Evolutionary conservation across 1,139 yeast genomes (phyloP).

Genomic region (Zygoascus meyerae): DNA sequence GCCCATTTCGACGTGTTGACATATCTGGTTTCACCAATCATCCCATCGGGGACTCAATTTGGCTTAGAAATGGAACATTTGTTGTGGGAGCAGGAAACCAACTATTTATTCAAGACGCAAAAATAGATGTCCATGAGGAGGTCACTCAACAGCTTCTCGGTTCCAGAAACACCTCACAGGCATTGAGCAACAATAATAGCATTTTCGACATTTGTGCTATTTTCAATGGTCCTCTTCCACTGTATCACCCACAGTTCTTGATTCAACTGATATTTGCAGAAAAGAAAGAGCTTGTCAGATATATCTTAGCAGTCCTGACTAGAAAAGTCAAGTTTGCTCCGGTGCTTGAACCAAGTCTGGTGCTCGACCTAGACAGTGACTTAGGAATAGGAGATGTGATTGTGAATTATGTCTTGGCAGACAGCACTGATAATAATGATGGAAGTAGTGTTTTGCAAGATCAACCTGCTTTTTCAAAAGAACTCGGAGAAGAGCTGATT

Average conservation of each 20-base stretch:
- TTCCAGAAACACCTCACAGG: constrained; percentile 26
- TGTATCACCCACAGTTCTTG: constrained; percentile 86
- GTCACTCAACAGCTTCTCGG: constrained; percentile 39
- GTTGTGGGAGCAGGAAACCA: constrained; percentile 90
- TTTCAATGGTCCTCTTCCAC: constrained; percentile 81
- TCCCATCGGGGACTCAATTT: constrained; percentile 78
- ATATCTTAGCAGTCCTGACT: constrained; percentile 49
- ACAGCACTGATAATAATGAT: not conserved
- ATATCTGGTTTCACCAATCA: constrained; percentile 69
- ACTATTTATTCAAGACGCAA: constrained; percentile 71
- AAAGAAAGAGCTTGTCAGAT: constrained; percentile 51
- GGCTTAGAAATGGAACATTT: constrained; percentile 74
- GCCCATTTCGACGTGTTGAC: constrained; percentile 67
- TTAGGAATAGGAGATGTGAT: constrained; percentile 18
- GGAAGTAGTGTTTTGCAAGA: constrained; percentile 37
- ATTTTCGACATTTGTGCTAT: constrained; percentile 64
- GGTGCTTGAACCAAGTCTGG: constrained; percentile 25
- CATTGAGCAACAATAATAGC: constrained; percentile 38
- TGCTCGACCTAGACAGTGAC: constrained; percentile 25
- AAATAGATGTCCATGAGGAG: constrained; percentile 50
- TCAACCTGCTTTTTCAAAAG: constrained; percentile 37
- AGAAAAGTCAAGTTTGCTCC: constrained; percentile 49
- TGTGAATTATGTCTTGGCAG: not conserved
- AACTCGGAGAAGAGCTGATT: constrained; percentile 46
- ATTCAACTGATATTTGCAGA: constrained; percentile 71